phyloP scores from a whole-genome alignment of 1,284 basidiomycete species.

The Takashimella tepidaria region DNA sequence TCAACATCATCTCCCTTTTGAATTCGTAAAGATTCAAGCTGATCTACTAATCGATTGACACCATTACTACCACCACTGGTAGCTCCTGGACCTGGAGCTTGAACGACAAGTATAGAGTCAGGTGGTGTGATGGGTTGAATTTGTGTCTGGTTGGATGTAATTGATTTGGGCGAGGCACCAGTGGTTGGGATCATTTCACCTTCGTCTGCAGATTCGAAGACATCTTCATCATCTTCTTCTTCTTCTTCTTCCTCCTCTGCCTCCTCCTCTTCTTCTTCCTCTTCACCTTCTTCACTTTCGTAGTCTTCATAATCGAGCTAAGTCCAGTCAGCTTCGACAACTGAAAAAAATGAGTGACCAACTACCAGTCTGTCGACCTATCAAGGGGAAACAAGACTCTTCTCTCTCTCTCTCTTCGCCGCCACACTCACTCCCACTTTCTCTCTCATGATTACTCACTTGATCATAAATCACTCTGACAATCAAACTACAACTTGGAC shows the following conservation, averaged over 20 bases:
- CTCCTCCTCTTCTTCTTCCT: slow-evolving; percentile 33
- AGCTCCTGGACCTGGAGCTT: too few relatives aligned
- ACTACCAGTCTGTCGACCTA: slow-evolving; percentile 4
- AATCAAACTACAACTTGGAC: slow-evolving; percentile 91
- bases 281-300: slow-evolving; percentile 42
- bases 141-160: not conserved
- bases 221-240: slow-evolving; percentile 18
- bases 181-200: slow-evolving; percentile 2
- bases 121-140: slow-evolving; percentile 3
- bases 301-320: slow-evolving; percentile 50
- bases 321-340: too few relatives aligned
- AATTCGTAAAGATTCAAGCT: too few relatives aligned
- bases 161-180: slow-evolving; percentile 3
- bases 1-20: too few relatives aligned
- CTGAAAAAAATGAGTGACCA: too few relatives aligned
- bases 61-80: too few relatives aligned
- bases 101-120: too few relatives aligned
- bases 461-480: slow-evolving; percentile 94
- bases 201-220: not conserved
- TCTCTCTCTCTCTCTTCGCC: too few relatives aligned
- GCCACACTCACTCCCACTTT: too few relatives aligned
- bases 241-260: slow-evolving; percentile 29
- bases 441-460: too few relatives aligned
- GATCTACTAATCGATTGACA: too few relatives aligned
- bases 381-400: not conserved